Evolutionary conservation across 495 filamentous ascomycete species (phyloP).

Genomic region (Neurospora sp.): DNA sequence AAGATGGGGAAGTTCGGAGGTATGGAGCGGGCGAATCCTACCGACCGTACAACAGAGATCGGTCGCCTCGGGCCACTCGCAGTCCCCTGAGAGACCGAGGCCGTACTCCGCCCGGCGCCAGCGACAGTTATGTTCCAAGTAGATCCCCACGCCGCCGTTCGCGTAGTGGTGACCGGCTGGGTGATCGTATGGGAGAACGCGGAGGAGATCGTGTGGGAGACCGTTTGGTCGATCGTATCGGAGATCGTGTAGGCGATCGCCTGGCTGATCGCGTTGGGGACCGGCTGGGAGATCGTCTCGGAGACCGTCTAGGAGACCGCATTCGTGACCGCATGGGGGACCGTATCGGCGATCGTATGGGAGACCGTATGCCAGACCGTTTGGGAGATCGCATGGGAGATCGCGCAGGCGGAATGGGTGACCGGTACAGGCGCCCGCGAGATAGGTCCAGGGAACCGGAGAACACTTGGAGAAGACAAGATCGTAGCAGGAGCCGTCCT

Average conservation of each 20-base stretch:
- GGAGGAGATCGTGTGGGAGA: conserved; percentile 9
- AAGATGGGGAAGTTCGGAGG: conserved; percentile 45
- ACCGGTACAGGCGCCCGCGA: conserved; percentile 20
- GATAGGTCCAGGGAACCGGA: conserved; percentile 23
- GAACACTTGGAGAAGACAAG: conserved; percentile 5
- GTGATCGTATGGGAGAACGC: conserved; percentile 12
- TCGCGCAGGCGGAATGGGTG: conserved; percentile 21
- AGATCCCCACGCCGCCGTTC: conserved; percentile 26
- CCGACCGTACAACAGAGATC: conserved; percentile 38
- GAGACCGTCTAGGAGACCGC: neutral
- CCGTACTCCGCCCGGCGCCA: conserved; percentile 21
- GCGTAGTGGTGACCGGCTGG: conserved; percentile 15
- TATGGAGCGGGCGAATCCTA: conserved; percentile 50
- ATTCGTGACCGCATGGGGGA: neutral
- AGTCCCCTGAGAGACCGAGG: conserved; percentile 32
- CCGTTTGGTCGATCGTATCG: conserved; percentile 18
- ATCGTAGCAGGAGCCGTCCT: conserved; percentile 33
- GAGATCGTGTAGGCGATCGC: conserved; percentile 26
- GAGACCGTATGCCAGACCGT: neutral
- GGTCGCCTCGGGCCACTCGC: conserved; percentile 32
- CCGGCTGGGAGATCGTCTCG: conserved; percentile 9
- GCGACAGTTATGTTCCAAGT: conserved; percentile 27
- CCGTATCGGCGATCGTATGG: neutral
- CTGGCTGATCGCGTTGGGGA: conserved; percentile 25
- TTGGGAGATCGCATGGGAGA: neutral